A percentile compares a stretch with the other conserved stretches of the same genome.
Conservation (phyloP, 1,139 yeast species). For the Williopsis jadinii region DNA sequence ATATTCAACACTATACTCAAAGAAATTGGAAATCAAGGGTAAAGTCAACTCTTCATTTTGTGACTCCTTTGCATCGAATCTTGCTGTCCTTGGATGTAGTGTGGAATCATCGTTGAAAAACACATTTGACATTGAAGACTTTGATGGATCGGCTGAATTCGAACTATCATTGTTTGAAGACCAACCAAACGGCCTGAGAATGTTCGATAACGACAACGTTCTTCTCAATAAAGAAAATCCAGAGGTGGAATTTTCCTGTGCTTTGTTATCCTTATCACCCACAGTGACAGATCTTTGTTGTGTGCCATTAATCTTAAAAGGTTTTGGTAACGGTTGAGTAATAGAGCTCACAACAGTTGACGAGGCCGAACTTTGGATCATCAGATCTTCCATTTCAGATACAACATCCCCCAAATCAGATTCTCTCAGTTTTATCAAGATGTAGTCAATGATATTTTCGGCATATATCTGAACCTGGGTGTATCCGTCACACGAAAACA, state of each 20-base stretch:
- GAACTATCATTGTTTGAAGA: conserved; percentile 5
- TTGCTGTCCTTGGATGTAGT: conserved; percentile 26
- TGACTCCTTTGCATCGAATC: conserved; percentile 30
- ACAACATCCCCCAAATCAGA: conserved; percentile 59
- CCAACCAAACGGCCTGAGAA: conserved; percentile 20
- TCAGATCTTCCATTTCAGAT: conserved; percentile 55
- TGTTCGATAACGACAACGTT: conserved; percentile 20
- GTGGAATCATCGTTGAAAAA: conserved; percentile 43
- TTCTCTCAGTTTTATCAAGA: conserved; percentile 57
- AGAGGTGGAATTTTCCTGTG: conserved; percentile 1
- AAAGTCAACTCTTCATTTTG: conserved; percentile 33
- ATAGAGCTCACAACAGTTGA: conserved; percentile 26
- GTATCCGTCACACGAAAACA: conserved; percentile 85
- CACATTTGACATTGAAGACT: conserved; percentile 10
- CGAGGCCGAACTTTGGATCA: conserved; percentile 38
- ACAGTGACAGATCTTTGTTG: conserved; percentile 11
- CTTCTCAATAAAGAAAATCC: conserved; percentile 17
- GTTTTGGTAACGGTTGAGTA: conserved; percentile 25
- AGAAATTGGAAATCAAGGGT: conserved; percentile 68
- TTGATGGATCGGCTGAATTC: background rate
- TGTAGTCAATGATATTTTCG: conserved; percentile 66
- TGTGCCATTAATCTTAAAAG: conserved; percentile 20
- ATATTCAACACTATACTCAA: conserved; percentile 86
- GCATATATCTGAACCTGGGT: conserved; percentile 73
- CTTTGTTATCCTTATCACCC: conserved; percentile 4